Conservation (phyloP, 257 asterid species). For the Lithospermum erythrorhizon region DNA sequence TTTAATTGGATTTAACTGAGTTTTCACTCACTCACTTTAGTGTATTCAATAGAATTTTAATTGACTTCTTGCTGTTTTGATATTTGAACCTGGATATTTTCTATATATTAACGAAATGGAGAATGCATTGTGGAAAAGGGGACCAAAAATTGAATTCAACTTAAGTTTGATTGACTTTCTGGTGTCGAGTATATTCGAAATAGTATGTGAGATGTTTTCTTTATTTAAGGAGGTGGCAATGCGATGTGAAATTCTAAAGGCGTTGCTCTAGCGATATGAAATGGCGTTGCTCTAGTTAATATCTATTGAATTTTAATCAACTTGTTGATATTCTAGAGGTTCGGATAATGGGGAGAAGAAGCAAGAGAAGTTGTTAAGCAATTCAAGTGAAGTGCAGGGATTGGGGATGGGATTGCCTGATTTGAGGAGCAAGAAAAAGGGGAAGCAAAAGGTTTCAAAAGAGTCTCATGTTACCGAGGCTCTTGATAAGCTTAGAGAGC, state of each 20-base stretch:
- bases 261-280: neutral
- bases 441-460: constrained; percentile 60
- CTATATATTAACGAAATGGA: too few species aligned
- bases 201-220: too few species aligned
- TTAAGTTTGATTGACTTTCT: too few species aligned
- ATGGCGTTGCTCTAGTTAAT: neutral
- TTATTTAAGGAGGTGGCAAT: neutral
- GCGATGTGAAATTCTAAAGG: neutral
- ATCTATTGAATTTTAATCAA: constrained; percentile 5
- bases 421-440: constrained; percentile 74
- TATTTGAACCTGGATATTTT: too few species aligned
- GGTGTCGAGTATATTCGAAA: too few species aligned
- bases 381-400: constrained; percentile 56
- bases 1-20: neutral
- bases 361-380: constrained; percentile 26
- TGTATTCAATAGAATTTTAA: too few species aligned
- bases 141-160: too few species aligned
- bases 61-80: too few species aligned
- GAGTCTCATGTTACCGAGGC: constrained; percentile 84
- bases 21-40: too few species aligned
- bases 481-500: constrained; percentile 91
- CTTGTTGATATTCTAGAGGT: constrained; percentile 25
- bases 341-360: constrained; percentile 37
- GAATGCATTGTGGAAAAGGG: neutral
- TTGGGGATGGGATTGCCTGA: constrained; percentile 93